Conservation (phyloP, 225 moss, liverwort and hornwort genomes). For the Polytrichum commune region DNA sequence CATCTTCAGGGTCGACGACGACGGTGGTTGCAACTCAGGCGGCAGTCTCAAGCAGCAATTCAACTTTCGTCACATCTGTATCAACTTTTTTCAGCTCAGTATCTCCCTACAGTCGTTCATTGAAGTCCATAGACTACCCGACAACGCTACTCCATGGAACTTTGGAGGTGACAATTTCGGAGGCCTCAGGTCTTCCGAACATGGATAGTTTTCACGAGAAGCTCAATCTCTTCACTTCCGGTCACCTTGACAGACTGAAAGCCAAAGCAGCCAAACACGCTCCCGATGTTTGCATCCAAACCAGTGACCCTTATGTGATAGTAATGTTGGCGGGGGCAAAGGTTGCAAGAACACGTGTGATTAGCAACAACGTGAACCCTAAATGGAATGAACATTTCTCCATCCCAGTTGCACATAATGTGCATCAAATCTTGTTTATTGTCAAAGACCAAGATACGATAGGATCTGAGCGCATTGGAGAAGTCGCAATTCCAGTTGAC, state of each 20-base stretch:
- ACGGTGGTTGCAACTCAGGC: too few species aligned
- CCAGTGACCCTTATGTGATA: slow-evolving; percentile 87
- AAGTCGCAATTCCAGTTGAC: slow-evolving; percentile 49
- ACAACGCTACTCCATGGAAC: slow-evolving; percentile 65
- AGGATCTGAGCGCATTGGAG: slow-evolving; percentile 77
- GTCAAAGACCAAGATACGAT: slow-evolving; percentile 89
- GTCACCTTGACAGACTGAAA: slow-evolving; percentile 42
- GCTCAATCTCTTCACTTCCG: slow-evolving; percentile 47
- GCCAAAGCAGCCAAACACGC: slow-evolving; percentile 26
- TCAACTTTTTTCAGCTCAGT: too few species aligned
- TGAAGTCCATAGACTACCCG: too few species aligned
- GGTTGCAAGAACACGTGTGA: slow-evolving; percentile 82
- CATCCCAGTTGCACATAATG: slow-evolving; percentile 73
- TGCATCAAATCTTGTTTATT: slow-evolving; percentile 39
- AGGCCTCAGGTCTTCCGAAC: slow-evolving; percentile 74
- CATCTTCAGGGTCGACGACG: too few species aligned
- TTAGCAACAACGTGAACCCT: slow-evolving; percentile 71
- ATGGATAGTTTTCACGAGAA: slow-evolving; percentile 92
- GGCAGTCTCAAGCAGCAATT: too few species aligned
- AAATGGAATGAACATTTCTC: slow-evolving; percentile 88
- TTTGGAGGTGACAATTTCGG: slow-evolving; percentile 50
- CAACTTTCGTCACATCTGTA: too few species aligned
- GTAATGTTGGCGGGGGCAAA: slow-evolving; percentile 70
- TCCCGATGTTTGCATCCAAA: slow-evolving; percentile 42
- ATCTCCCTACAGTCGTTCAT: too few species aligned